Percentiles rank a stretch among this genome's conserved stretches.
Evolutionary conservation across 2,329 filamentous ascomycete genomes (phyloP).

Genomic region (Cercospora janseana): DNA sequence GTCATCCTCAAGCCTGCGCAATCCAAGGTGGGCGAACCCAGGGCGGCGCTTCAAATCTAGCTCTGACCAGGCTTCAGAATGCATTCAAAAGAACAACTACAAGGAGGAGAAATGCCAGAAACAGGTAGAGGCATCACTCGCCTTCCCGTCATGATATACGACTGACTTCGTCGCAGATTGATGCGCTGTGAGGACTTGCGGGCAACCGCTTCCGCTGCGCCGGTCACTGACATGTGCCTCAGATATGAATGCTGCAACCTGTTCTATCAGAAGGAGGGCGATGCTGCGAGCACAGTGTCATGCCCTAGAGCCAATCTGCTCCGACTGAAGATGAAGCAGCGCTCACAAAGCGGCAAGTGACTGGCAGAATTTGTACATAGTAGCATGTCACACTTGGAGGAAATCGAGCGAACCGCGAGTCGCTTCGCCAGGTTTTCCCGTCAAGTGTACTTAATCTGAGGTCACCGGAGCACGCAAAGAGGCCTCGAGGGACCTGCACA

Average conservation of each 20-base stretch:
- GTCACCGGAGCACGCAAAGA: slow-evolving; percentile 96
- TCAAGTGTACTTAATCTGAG: slow-evolving; percentile 67
- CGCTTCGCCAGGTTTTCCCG: slow-evolving; percentile 52
- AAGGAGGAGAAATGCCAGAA: slow-evolving; percentile 78
- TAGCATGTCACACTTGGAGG: slow-evolving; percentile 43
- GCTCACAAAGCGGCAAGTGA: slow-evolving; percentile 46
- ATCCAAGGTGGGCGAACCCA: slow-evolving; percentile 69
- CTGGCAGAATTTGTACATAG: slow-evolving; percentile 7
- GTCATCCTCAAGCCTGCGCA: slow-evolving; percentile 83
- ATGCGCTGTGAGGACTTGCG: slow-evolving; percentile 57
- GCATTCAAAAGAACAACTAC: slow-evolving; percentile 78
- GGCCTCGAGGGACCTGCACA: slow-evolving; percentile 76
- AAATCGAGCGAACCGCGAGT: slow-evolving; percentile 40
- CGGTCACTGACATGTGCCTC: neutral
- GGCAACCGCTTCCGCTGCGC: neutral
- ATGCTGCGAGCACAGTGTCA: slow-evolving; percentile 71
- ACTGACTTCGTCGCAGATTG: slow-evolving; percentile 54
- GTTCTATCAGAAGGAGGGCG: slow-evolving; percentile 79
- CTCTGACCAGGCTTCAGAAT: slow-evolving; percentile 42
- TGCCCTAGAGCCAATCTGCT: slow-evolving; percentile 82
- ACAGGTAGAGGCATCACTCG: slow-evolving; percentile 40
- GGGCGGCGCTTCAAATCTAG: neutral
- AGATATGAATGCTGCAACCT: slow-evolving; percentile 84
- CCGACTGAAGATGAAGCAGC: slow-evolving; percentile 78
- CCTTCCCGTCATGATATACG: neutral